These are phyloP conservation scores for Metroxylon sagu DNA, from an alignment of 176 grass and related monocot species.

Conservation along the genomic window DNA sequence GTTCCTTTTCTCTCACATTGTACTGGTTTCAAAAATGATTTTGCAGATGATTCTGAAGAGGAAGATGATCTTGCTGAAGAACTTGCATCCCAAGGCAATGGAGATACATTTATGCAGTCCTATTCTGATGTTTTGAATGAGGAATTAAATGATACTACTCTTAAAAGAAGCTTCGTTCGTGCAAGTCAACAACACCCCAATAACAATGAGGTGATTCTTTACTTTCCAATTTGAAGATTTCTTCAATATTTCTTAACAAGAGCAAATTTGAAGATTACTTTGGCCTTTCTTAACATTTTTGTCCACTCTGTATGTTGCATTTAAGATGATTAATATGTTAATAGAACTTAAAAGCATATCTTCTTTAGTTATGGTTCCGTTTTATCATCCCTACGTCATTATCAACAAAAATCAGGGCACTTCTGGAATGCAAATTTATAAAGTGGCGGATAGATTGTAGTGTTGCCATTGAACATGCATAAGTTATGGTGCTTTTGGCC, in stretches of 20 bases:
- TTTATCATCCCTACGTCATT: too few relatives aligned
- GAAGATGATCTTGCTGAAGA: constrained; percentile 46
- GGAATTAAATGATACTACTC: constrained; percentile 59
- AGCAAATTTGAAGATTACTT: neutral
- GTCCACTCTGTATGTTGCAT: neutral
- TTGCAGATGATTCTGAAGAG: constrained; percentile 76
- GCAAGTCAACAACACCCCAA: constrained; percentile 16
- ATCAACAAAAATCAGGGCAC: too few relatives aligned
- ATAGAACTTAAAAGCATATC: too few relatives aligned
- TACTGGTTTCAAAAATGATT: neutral
- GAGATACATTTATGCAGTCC: constrained; percentile 58
- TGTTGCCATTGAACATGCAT: too few relatives aligned
- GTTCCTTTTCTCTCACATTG: too few relatives aligned
- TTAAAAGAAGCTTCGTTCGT: constrained; percentile 71
- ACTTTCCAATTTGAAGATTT: neutral
- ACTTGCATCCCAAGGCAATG: constrained; percentile 32
- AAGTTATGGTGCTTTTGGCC: too few relatives aligned
- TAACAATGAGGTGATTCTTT: constrained; percentile 40
- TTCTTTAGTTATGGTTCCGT: too few relatives aligned
- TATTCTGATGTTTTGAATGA: constrained; percentile 91
- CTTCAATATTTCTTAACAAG: too few relatives aligned
- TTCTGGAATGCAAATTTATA: too few relatives aligned
- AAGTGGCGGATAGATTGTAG: too few relatives aligned
- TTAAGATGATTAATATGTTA: too few relatives aligned
- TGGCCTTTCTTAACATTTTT: neutral